These are phyloP conservation scores for Inga laurina DNA, from an alignment of 306 rosid genomes.

Conservation along the genomic window DNA sequence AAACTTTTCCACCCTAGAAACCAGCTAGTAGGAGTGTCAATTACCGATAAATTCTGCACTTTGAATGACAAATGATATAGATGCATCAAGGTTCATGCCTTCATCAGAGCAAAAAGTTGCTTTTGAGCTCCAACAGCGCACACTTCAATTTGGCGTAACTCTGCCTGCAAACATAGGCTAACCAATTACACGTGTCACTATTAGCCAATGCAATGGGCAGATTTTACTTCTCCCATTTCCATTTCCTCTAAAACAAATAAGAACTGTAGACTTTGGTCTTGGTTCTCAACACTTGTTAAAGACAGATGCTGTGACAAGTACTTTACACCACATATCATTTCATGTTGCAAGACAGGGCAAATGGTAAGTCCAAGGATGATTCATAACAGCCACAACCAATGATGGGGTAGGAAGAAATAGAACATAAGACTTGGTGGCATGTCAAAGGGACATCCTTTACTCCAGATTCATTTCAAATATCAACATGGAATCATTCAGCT, in stretches of 20 bases:
- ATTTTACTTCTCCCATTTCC: no score
- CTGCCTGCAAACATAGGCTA: conserved; percentile 27
- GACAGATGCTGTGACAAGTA: not conserved
- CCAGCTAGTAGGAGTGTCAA: no score
- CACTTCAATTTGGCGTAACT: conserved; percentile 45
- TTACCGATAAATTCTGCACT: not conserved
- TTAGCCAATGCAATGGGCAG: not conserved
- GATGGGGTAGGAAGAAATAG: not conserved
- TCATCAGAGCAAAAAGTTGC: no score
- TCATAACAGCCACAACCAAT: not conserved
- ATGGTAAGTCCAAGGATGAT: not conserved
- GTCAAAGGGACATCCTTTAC: not conserved
- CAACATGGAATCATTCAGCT: no score
- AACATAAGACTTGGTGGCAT: not conserved
- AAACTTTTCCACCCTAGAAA: no score
- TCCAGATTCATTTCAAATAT: no score
- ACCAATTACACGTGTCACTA: not conserved
- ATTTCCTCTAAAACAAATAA: no score
- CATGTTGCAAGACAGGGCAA: not conserved
- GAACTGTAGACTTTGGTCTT: no score
- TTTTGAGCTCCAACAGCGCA: conserved; percentile 33
- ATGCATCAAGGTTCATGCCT: not conserved
- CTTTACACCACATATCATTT: not conserved
- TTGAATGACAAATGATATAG: conserved; percentile 13
- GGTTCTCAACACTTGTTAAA: not conserved